phyloP scores from a whole-genome alignment of 2,329 filamentous ascomycete species.

The Arachnopeziza araneosa region DNA sequence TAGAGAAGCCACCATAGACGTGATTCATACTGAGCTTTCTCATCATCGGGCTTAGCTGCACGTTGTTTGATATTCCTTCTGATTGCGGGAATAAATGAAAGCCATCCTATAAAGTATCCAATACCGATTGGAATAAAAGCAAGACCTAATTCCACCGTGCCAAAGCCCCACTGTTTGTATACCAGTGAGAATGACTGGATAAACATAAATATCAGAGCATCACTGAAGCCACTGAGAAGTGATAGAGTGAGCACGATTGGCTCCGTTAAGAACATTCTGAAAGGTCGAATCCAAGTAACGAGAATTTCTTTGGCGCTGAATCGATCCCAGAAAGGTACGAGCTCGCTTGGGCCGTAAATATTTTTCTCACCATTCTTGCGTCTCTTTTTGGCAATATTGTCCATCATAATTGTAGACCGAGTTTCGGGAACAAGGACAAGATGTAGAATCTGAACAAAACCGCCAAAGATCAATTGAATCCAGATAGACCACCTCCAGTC shows the following conservation, averaged over 20 bases:
- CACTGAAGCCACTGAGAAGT: slow-evolving; percentile 65
- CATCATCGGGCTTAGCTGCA: slow-evolving; percentile 44
- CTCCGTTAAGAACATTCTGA: slow-evolving; percentile 68
- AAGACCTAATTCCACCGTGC: slow-evolving; percentile 49
- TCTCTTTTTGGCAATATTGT: slow-evolving; percentile 70
- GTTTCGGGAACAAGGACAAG: slow-evolving; percentile 72
- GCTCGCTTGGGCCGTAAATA: slow-evolving; percentile 68
- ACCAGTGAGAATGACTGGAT: slow-evolving; percentile 66
- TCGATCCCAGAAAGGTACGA: slow-evolving; percentile 53
- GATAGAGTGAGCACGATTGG: slow-evolving; percentile 68
- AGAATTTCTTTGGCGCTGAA: slow-evolving; percentile 54
- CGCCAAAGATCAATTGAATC: slow-evolving; percentile 79
- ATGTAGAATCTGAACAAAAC: slow-evolving; percentile 60
- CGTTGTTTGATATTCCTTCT: slow-evolving; percentile 47
- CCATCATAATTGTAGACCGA: slow-evolving; percentile 69
- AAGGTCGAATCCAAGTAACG: slow-evolving; percentile 56
- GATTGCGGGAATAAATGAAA: slow-evolving; percentile 53
- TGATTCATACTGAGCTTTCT: slow-evolving; percentile 62
- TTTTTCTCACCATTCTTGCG: slow-evolving; percentile 52
- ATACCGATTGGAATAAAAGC: slow-evolving; percentile 61
- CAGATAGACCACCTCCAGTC: slow-evolving; percentile 75
- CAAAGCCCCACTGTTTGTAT: slow-evolving; percentile 62
- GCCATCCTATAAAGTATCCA: slow-evolving; percentile 59
- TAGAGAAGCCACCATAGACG: slow-evolving; percentile 62
- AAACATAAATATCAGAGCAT: slow-evolving; percentile 74